Percentiles rank a stretch among this genome's conserved stretches.
Evolutionary conservation across 345 rosid species (phyloP).

Genomic region (Punica granatum): DNA sequence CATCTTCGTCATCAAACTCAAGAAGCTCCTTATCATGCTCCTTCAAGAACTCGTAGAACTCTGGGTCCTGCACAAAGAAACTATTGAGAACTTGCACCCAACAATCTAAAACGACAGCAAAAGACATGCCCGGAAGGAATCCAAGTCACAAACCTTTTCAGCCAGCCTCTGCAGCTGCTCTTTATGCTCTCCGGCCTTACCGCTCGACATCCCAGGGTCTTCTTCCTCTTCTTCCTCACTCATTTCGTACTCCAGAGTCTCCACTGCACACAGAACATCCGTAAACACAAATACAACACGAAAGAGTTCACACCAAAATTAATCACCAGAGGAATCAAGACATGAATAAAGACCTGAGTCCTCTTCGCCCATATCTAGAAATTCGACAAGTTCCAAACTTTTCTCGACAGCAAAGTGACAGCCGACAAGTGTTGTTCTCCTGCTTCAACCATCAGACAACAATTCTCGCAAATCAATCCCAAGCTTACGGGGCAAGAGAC

Average conservation of each 20-base stretch:
- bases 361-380: conserved; percentile 7
- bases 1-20: conserved; percentile 61
- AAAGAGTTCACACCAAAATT: background rate
- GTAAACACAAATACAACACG: background rate
- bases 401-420: background rate
- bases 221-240: conserved; percentile 21
- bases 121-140: background rate
- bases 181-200: conserved; percentile 61
- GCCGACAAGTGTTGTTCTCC: background rate
- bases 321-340: background rate
- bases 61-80: conserved; percentile 58
- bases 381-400: background rate
- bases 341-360: conserved; percentile 11
- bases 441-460: background rate
- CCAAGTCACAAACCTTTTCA: conserved; percentile 39
- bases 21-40: conserved; percentile 72
- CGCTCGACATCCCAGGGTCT: conserved; percentile 15
- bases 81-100: background rate
- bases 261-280: conserved; percentile 10
- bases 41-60: conserved; percentile 69
- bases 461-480: background rate
- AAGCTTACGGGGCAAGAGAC: background rate
- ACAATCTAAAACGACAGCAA: background rate
- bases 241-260: conserved; percentile 17
- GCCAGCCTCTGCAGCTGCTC: conserved; percentile 60